A percentile compares a stretch with the other conserved stretches of the same genome.
Evolutionary conservation across 2,329 filamentous ascomycete species (phyloP).

Genomic region (Thelonectria rubi): DNA sequence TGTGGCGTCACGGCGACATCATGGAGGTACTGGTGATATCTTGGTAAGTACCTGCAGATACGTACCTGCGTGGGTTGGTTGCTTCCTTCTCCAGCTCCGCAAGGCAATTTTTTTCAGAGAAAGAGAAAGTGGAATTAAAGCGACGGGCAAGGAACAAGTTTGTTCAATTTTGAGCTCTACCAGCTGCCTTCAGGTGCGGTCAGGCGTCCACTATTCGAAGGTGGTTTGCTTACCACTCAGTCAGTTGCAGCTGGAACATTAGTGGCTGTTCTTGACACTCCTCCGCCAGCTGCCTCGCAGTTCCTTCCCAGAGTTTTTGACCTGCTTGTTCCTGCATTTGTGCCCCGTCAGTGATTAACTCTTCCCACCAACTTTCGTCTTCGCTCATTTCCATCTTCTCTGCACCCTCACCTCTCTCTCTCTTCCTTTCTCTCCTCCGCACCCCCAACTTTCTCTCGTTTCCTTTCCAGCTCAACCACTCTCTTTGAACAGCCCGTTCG

Average conservation of each 20-base stretch:
- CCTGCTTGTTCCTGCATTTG: slow-evolving; percentile 34
- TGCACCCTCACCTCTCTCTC: slow-evolving; percentile 23
- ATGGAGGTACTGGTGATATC: too few species aligned
- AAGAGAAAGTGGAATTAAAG: not conserved
- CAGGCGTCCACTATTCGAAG: slow-evolving; percentile 1
- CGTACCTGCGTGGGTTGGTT: too few species aligned
- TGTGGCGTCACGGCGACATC: too few species aligned
- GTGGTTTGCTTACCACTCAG: slow-evolving; percentile 24
- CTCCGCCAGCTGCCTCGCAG: slow-evolving; percentile 26
- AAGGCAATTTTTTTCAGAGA: not conserved
- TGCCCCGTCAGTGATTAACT: slow-evolving; percentile 42
- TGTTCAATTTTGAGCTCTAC: not conserved
- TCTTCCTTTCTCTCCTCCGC: not conserved
- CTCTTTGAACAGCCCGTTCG: slow-evolving; percentile 43
- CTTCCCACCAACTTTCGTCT: slow-evolving; percentile 29
- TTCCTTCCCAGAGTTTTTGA: slow-evolving; percentile 37
- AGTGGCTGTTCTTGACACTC: slow-evolving; percentile 28
- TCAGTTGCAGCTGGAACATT: slow-evolving; percentile 25
- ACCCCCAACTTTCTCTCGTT: slow-evolving; percentile 28
- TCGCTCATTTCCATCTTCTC: slow-evolving; percentile 22
- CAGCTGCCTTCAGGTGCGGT: not conserved
- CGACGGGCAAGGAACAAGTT: not conserved
- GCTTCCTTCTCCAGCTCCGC: too few species aligned
- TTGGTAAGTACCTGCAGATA: too few species aligned
- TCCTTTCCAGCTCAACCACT: slow-evolving; percentile 35